Conservation (phyloP, 371 early-diverging fungal species). For the Vairimorpha apis region DNA sequence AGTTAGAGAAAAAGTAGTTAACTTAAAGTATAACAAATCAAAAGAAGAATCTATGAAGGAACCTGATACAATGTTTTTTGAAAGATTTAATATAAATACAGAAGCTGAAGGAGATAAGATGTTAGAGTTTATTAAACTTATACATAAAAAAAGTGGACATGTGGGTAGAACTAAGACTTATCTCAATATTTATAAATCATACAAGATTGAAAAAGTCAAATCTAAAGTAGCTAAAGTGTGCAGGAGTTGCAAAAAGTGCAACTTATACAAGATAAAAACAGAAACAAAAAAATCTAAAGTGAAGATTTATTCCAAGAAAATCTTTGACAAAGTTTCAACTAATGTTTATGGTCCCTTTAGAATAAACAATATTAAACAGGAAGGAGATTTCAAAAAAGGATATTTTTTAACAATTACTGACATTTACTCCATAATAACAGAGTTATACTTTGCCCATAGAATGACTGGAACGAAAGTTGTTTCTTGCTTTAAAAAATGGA, state of each 20-base stretch:
- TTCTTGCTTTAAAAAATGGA: background rate
- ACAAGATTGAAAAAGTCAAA: background rate
- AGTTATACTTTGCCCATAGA: background rate
- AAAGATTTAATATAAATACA: too few species aligned
- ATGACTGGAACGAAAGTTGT: background rate
- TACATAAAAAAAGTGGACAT: background rate
- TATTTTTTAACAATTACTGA: background rate
- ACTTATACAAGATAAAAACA: background rate
- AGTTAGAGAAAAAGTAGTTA: background rate
- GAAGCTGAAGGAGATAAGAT: background rate
- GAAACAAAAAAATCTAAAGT: background rate
- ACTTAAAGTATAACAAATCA: too few species aligned
- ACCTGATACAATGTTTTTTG: too few species aligned
- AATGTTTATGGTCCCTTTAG: background rate
- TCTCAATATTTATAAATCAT: background rate
- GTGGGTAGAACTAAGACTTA: background rate
- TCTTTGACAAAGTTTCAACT: background rate
- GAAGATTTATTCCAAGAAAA: background rate
- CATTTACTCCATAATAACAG: background rate
- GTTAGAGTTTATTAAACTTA: background rate
- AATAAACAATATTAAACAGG: background rate
- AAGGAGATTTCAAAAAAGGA: background rate
- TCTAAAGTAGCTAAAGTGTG: background rate
- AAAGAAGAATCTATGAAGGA: too few species aligned
- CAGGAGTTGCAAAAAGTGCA: background rate